These are phyloP conservation scores for Globisporangium nunn DNA, from an alignment of 352 stramenopile genomes.

Conservation along the genomic window DNA sequence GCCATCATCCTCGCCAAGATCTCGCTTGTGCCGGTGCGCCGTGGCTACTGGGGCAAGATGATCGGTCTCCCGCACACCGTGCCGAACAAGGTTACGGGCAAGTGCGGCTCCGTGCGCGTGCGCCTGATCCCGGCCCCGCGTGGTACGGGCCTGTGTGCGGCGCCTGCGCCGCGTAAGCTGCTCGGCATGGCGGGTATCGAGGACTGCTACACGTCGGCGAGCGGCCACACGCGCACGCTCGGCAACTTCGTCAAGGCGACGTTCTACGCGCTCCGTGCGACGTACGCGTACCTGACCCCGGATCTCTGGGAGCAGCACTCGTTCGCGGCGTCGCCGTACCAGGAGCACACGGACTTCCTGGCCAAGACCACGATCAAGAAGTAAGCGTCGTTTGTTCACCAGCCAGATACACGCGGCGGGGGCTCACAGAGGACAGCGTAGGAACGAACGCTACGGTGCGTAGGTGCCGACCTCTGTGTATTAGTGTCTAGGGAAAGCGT, in stretches of 20 bases:
- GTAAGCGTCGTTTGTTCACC: conserved; percentile 34
- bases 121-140: conserved; percentile 98
- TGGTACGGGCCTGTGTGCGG: conserved; percentile 98
- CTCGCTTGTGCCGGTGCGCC: conserved; percentile 95
- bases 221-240: conserved; percentile 98
- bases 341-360: conserved; percentile 99
- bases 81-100: conserved; percentile 98
- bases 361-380: conserved; percentile 93
- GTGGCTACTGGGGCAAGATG: conserved; percentile 98
- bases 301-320: conserved; percentile 98
- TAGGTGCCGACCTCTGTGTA: conserved; percentile 81
- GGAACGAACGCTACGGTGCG: conserved; percentile 86
- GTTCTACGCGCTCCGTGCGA: conserved; percentile 96
- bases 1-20: conserved; percentile 99
- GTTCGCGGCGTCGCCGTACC: conserved; percentile 91
- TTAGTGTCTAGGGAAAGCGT: conserved; percentile 63
- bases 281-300: conserved; percentile 98
- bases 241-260: conserved; percentile 99
- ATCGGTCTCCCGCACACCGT: conserved; percentile 95
- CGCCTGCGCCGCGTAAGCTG: conserved; percentile 97
- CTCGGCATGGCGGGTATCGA: conserved; percentile 98
- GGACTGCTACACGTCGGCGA: conserved; percentile 96
- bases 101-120: conserved; percentile 98
- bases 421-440: conserved; percentile 69
- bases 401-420: conserved; percentile 2